These are phyloP conservation scores for Ballota nigra DNA, from an alignment of 257 asterid genomes.

Conservation along the genomic window DNA sequence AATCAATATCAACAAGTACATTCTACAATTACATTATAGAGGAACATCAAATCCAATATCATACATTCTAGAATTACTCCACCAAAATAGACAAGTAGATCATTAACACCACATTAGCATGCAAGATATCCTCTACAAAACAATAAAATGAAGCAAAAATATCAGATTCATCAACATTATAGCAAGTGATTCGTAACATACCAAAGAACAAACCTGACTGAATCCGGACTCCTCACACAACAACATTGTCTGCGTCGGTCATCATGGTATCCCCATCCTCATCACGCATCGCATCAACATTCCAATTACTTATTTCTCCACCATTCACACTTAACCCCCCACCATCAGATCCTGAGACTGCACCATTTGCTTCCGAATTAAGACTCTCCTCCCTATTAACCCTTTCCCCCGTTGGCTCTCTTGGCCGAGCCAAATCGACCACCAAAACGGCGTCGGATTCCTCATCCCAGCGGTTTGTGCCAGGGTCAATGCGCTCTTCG, in stretches of 20 bases:
- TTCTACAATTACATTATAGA: neutral
- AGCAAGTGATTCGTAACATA: neutral
- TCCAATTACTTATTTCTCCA: slow-evolving; percentile 16
- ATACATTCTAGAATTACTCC: neutral
- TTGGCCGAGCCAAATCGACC: slow-evolving; percentile 17
- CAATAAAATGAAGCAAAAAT: neutral
- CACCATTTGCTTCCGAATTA: slow-evolving; percentile 14
- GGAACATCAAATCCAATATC: slow-evolving; percentile 3
- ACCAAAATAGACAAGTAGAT: neutral
- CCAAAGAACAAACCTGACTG: slow-evolving; percentile 16
- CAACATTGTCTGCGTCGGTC: slow-evolving; percentile 37
- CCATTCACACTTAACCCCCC: neutral
- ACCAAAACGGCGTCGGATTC: slow-evolving; percentile 14
- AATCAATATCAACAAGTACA: neutral
- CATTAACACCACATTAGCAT: neutral
- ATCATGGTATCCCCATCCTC: slow-evolving; percentile 63
- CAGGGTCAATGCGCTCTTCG: neutral
- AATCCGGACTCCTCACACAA: slow-evolving; percentile 3
- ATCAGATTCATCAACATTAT: neutral
- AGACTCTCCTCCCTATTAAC: slow-evolving; percentile 19
- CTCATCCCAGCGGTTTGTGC: neutral
- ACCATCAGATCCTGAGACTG: slow-evolving; percentile 15
- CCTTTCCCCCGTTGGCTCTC: slow-evolving; percentile 13
- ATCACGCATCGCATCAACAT: slow-evolving; percentile 40
- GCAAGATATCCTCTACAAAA: neutral